A percentile compares a stretch with the other conserved stretches of the same genome.
phyloP scores from a whole-genome alignment of 176 grass and related monocot genomes.

The Microstegium vimineum region DNA sequence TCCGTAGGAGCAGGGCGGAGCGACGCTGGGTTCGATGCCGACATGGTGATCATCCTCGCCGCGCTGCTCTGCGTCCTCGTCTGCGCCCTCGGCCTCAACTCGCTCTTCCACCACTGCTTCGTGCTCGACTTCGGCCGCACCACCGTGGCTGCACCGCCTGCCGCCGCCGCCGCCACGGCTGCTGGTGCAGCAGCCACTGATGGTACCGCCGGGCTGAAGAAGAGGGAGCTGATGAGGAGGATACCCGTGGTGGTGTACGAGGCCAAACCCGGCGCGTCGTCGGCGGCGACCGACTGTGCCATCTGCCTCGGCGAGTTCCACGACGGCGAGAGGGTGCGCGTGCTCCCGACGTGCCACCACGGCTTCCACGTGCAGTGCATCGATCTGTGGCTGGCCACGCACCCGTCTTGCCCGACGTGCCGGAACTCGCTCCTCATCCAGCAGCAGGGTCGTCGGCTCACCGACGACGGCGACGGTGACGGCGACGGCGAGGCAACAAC shows the following conservation, averaged over 20 bases:
- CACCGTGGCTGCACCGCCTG: neutral
- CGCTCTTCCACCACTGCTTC: too few relatives aligned
- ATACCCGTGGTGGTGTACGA: too few relatives aligned
- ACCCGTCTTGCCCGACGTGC: constrained; percentile 71
- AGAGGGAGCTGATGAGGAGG: too few relatives aligned
- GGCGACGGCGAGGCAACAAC: neutral
- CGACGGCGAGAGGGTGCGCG: constrained; percentile 62
- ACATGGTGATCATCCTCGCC: too few relatives aligned
- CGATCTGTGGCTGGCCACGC: constrained; percentile 56
- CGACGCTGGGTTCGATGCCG: too few relatives aligned
- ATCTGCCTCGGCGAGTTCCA: constrained; percentile 81
- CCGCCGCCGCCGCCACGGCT: neutral
- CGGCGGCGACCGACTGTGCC: constrained; percentile 33
- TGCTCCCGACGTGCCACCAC: constrained; percentile 65
- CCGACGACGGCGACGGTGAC: neutral
- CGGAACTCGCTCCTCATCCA: constrained; percentile 38
- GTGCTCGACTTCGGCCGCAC: neutral
- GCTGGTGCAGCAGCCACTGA: neutral
- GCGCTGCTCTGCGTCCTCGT: too few relatives aligned
- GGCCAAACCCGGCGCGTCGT: neutral
- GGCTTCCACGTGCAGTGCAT: constrained; percentile 70
- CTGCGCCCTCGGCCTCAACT: too few relatives aligned
- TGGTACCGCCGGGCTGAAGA: too few relatives aligned
- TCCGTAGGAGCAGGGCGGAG: neutral
- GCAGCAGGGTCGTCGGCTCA: neutral